Base-by-base conservation (phyloP, 2,329 filamentous ascomycete genomes). In the Penicillium sp. region DNA sequence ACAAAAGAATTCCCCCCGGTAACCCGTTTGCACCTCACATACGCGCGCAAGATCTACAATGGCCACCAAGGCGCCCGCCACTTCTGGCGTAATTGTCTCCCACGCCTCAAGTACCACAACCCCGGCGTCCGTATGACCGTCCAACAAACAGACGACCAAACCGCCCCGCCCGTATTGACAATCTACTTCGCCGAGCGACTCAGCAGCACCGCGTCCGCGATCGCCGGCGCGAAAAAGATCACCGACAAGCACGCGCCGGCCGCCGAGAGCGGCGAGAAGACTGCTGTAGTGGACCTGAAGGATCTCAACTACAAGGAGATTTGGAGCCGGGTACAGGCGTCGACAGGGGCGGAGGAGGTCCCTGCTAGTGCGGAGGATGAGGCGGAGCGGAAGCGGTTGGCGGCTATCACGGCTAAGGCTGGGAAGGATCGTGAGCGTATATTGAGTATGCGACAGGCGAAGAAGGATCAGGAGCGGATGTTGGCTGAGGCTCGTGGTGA, bases 61-160 rank as follows among this genome's bases (percentile, higher is more conserved):
- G 72, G 74, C 57, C 73, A 75, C 65, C 70, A 70, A 61, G 77
- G 76, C 49, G 73, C 75, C 66, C 96, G 93, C 72, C 92, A 92
- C 81, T 97, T 99, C 84, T 97, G 92, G 91, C 87, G 85, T 65
- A 82, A 88, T 62, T 89, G 88, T 74, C 87, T 98, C 52, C 91
- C 92, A 25, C 87, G 92, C 59, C 83, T 99, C 68, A 97, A 99
- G 83, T 99, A 89, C 81, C 90, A 96, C 83, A 99, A 99, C 76
- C 95, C 95, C 0, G 80, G 87, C 13, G 78, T 97, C 49, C 87
- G 89, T 46, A 96, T 98, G 85, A 88, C 91, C 61, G 86, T 97
- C 70, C 89, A 89, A 76, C 89, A 91, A 61, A 88, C 85, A 65
- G 70, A 75, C 40, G 79, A 88, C 48, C 82, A 87, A 67, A 75